These are phyloP conservation scores for Tricholoma matsutake DNA, from an alignment of 768 basidiomycete species.

Conservation along the genomic window DNA sequence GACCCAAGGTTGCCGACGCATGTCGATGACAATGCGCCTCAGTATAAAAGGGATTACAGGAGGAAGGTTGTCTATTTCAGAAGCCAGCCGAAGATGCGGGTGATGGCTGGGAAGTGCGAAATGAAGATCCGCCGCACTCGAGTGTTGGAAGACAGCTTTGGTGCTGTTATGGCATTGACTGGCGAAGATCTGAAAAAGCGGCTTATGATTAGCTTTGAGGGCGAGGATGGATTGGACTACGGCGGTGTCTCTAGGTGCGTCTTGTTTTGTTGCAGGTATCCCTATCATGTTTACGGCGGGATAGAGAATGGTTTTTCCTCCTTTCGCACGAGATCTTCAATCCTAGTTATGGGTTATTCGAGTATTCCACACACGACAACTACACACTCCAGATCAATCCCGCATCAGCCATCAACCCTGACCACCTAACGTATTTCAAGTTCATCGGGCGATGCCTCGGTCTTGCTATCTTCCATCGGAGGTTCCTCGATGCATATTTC, in stretches of 20 bases:
- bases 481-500: constrained; percentile 79
- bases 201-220: constrained; percentile 73
- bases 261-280: not conserved
- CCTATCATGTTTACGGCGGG: constrained; percentile 7
- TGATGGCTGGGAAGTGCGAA: constrained; percentile 79
- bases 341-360: constrained; percentile 78
- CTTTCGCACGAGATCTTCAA: constrained; percentile 83
- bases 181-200: constrained; percentile 69
- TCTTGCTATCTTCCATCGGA: constrained; percentile 72
- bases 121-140: constrained; percentile 77
- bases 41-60: constrained; percentile 92
- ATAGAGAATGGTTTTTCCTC: constrained; percentile 84
- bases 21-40: constrained; percentile 86
- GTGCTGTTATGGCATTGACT: constrained; percentile 77
- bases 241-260: constrained; percentile 71
- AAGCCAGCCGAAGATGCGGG: constrained; percentile 81
- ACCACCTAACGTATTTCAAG: constrained; percentile 78
- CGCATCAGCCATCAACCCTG: constrained; percentile 71
- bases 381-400: constrained; percentile 82
- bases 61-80: constrained; percentile 92
- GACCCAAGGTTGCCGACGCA: constrained; percentile 84
- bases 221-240: constrained; percentile 78
- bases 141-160: constrained; percentile 85
- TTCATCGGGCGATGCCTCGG: constrained; percentile 76
- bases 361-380: constrained; percentile 78